Percentiles rank a stretch among this genome's conserved stretches.
phyloP scores from a whole-genome alignment of 352 stramenopile genomes.

The Pythium coloratum region DNA sequence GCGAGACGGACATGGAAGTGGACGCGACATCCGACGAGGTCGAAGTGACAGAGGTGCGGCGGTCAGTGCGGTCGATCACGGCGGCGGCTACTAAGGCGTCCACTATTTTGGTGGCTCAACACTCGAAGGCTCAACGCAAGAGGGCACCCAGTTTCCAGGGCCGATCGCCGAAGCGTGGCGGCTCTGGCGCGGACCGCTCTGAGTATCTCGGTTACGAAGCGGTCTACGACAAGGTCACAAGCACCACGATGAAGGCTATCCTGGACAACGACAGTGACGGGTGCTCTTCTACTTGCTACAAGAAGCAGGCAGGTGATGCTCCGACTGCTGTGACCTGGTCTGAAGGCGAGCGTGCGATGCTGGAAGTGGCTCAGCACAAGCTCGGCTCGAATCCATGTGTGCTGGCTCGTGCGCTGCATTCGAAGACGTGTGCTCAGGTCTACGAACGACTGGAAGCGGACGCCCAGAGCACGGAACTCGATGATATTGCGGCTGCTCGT shows the following conservation, averaged over 20 bases:
- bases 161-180: conserved; percentile 19
- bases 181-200: conserved; percentile 36
- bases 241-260: conserved; percentile 23
- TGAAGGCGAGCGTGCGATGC: conserved; percentile 38
- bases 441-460: conserved; percentile 16
- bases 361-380: conserved; percentile 42
- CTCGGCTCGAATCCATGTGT: conserved; percentile 46
- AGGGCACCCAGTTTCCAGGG: background rate
- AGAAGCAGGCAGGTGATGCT: conserved; percentile 1
- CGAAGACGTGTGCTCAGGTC: conserved; percentile 48
- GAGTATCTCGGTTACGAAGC: conserved; percentile 61
- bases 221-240: conserved; percentile 47
- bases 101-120: conserved; percentile 11
- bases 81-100: conserved; percentile 22
- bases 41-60: conserved; percentile 9
- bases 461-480: background rate
- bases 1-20: conserved; percentile 10
- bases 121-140: background rate
- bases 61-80: conserved; percentile 22
- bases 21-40: background rate
- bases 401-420: conserved; percentile 37
- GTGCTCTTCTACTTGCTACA: conserved; percentile 17
- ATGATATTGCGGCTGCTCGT: conserved; percentile 2
- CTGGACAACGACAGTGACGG: background rate
- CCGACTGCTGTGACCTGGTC: conserved; percentile 29